These are phyloP conservation scores for Cymbopogon citratus DNA, from an alignment of 176 grass and related monocot genomes.

Conservation along the genomic window DNA sequence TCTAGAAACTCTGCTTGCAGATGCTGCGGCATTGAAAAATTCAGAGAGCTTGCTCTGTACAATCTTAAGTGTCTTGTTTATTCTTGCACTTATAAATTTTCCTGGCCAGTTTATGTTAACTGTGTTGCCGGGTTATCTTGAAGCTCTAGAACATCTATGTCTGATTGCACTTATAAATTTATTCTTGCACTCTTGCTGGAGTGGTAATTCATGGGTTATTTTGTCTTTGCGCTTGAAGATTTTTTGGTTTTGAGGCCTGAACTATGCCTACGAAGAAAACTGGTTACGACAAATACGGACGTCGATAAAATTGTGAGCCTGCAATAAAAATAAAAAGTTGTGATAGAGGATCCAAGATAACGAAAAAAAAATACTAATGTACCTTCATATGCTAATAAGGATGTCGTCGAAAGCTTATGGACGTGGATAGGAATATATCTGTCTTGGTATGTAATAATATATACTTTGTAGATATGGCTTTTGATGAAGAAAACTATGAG, in stretches of 20 bases:
- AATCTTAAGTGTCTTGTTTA: slow-evolving; percentile 2
- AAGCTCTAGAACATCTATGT: background rate
- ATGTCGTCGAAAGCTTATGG: too few relatives aligned
- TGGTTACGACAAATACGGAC: too few relatives aligned
- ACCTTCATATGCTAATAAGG: too few relatives aligned
- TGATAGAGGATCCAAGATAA: too few relatives aligned
- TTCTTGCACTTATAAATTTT: background rate
- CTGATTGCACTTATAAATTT: background rate
- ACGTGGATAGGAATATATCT: too few relatives aligned
- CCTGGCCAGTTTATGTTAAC: background rate
- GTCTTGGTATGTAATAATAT: too few relatives aligned
- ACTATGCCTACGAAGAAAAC: too few relatives aligned
- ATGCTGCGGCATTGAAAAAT: background rate
- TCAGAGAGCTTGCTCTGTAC: background rate
- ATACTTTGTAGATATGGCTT: too few relatives aligned
- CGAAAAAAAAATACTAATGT: too few relatives aligned
- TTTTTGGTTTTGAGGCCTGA: background rate
- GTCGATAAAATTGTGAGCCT: too few relatives aligned
- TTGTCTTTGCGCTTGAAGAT: background rate
- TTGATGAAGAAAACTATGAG: too few relatives aligned
- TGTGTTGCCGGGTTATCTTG: background rate
- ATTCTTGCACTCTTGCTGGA: background rate
- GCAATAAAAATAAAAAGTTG: too few relatives aligned
- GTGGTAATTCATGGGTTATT: background rate
- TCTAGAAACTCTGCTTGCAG: slow-evolving; percentile 36